These are phyloP conservation scores for Aspergillus incahuasiensis DNA, from an alignment of 495 filamentous ascomycete species.

Conservation along the genomic window DNA sequence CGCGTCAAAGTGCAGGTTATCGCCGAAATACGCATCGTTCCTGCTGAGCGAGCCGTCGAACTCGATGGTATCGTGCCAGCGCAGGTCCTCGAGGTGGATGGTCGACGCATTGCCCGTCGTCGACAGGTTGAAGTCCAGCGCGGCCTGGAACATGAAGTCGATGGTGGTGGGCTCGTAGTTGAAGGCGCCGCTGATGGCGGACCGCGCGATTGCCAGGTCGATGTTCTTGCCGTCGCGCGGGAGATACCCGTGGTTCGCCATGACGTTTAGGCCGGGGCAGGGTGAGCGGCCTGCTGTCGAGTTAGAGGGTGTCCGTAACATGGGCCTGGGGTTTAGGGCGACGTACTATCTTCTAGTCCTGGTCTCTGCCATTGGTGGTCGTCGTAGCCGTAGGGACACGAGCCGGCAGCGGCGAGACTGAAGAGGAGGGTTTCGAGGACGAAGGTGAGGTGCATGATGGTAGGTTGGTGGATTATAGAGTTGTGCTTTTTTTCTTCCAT, in stretches of 20 bases:
- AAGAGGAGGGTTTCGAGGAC: neutral
- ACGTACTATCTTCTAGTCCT: neutral
- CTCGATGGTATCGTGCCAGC: neutral
- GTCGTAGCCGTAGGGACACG: neutral
- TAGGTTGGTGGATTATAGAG: neutral
- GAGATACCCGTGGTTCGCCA: slow-evolving; percentile 55
- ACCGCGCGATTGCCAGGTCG: neutral
- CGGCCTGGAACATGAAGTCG: neutral
- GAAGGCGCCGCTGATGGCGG: neutral
- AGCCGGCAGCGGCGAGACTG: neutral
- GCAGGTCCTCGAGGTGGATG: slow-evolving; percentile 6
- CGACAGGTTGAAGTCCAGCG: slow-evolving; percentile 1
- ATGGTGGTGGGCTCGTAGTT: neutral
- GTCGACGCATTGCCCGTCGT: slow-evolving; percentile 1
- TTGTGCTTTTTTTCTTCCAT: neutral
- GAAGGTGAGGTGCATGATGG: neutral
- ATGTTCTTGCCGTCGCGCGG: slow-evolving; percentile 25
- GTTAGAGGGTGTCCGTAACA: too few species aligned
- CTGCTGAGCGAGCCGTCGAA: neutral
- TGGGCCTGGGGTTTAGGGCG: too few species aligned
- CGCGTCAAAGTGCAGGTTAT: slow-evolving; percentile 3
- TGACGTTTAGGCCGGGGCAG: slow-evolving; percentile 50
- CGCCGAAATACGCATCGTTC: slow-evolving; percentile 2
- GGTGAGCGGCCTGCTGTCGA: slow-evolving; percentile 17
- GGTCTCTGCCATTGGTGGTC: neutral